Base-by-base conservation (phyloP, 2,329 filamentous ascomycete species). In the Calonectria hongkongensis region DNA sequence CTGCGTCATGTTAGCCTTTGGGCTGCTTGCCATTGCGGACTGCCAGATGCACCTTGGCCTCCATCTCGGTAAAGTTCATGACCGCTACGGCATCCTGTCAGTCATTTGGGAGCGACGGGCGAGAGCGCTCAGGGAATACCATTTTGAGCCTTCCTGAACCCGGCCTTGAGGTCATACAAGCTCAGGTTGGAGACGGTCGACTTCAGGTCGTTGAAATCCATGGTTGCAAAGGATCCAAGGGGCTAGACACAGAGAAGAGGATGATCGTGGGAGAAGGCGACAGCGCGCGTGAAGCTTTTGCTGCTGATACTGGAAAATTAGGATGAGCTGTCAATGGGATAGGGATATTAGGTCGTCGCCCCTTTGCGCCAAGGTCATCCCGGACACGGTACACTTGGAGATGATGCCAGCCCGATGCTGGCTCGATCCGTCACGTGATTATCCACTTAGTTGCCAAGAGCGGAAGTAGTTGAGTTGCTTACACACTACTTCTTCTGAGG, bases 31-130 rank as follows among this genome's bases (percentile, higher is more conserved):
- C 69, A 69, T 63, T 51, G 51, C 21, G 47, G 51, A 51, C 43
- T 71, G 58, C 66, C 47, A 47, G 58, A 80, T 81, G 56, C 76
- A 92, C 90, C 89, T 92, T 92, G 54, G 90, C 85, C 86, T 97
- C 95, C 94, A 97, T 96, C 83, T 98, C 96, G 50, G 96, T 98
- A 85, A 96, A 98, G 87, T 98, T 98, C 96, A 98, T 98, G 73
- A 98, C 95, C 77, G 95, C 95, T 98, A 74, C 68, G 36, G 25
- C n/a, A 65, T 65, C 54, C 36, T 43, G 78, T 86, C 73, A 86
- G 83, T 72, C 54, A 69, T 76, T 65, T 63, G 58, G 51, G 68
- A 66, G 74, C 60, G 70, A 70, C 56, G 36, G 64, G 51, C 45
- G 62, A 73, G 56, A 47, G 45, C 43, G 66, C 64, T 60, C 48